These are phyloP conservation scores for Sicyos baderoa DNA, from an alignment of 306 rosid species.

Conservation along the genomic window DNA sequence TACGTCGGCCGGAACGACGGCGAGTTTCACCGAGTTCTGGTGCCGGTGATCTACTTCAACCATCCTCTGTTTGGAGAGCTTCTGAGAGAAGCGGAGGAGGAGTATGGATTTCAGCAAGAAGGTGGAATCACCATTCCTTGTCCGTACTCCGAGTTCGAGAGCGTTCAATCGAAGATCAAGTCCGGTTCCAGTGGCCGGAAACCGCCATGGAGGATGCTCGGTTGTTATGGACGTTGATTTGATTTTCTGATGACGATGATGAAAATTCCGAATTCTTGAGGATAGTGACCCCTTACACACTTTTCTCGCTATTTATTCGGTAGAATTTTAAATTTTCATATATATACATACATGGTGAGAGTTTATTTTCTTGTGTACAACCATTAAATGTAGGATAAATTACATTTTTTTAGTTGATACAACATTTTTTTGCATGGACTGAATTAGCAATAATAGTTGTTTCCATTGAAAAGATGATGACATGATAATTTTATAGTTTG, in stretches of 20 bases:
- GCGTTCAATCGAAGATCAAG: conserved; percentile 57
- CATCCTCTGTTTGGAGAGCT: conserved; percentile 75
- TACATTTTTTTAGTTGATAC: background rate
- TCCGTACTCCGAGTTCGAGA: conserved; percentile 59
- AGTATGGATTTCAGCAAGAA: conserved; percentile 63
- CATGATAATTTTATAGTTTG: no score
- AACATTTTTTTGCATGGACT: no score
- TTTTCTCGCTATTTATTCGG: background rate
- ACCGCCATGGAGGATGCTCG: conserved; percentile 38
- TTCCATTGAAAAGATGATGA: no score
- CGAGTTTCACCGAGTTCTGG: conserved; percentile 61
- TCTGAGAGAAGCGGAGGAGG: conserved; percentile 58
- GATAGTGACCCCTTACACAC: background rate
- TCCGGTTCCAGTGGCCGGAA: conserved; percentile 39
- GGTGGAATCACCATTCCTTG: conserved; percentile 92
- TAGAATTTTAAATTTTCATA: background rate
- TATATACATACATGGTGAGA: background rate
- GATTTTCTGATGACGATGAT: conserved; percentile 24
- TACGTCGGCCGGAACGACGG: conserved; percentile 78
- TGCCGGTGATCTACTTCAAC: conserved; percentile 81
- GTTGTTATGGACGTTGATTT: conserved; percentile 9
- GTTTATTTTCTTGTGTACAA: background rate
- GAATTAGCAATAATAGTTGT: no score
- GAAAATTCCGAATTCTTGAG: conserved; percentile 12
- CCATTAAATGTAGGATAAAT: background rate